Base-by-base conservation (phyloP, 805 yeast genomes). In the Hanseniaspora lachancei region DNA sequence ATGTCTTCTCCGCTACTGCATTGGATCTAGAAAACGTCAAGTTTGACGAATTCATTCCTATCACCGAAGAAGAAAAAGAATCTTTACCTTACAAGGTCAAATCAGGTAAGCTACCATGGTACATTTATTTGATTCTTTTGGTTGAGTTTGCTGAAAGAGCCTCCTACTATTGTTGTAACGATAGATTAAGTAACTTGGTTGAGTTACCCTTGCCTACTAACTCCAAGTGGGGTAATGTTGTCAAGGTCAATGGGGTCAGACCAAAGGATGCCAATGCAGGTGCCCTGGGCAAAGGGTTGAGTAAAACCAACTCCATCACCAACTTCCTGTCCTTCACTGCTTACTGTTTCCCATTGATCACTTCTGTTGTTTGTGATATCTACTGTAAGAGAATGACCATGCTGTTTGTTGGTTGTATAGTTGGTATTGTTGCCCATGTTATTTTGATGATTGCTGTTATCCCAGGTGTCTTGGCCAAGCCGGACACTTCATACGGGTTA, bases 71-170 rank as follows among this genome's bases (percentile, higher is more conserved):
- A 35, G 49, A 47, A 41, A 74, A 54, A 72, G 83, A 49, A 84
- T 82, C 66, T 80, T 86, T 60, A 86, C 86, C 60, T 72, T 80
- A 58, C 89, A 84, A 70, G 73, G 76, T 54, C 69, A 73, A 54
- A n/a, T 50, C 57, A 1, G 57, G 57, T 36, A 32, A 35, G 20
- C 76, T 80, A 49, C 77, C 79, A 16, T 69, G 68, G 55, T 71
- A 72, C 35, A 67, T 76, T 40, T 79, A 78, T 67, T 67, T 79
- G 53, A 74, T 81, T 57, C 79, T 78, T 59, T 54, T 85, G 47
- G 86, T 86, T 43, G 95, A 86, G 70, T 78, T 86, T 59, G 78
- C 89, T 49, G 95, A 86, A 69, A 77, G 95, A 61, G 85, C 86
- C 66, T 77, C 91, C 13, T 86, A 81, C 72, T 86, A 86, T 63